Evolutionary conservation across 2,329 filamentous ascomycete genomes (phyloP).

Genomic region (Bipolaris bicolor): DNA sequence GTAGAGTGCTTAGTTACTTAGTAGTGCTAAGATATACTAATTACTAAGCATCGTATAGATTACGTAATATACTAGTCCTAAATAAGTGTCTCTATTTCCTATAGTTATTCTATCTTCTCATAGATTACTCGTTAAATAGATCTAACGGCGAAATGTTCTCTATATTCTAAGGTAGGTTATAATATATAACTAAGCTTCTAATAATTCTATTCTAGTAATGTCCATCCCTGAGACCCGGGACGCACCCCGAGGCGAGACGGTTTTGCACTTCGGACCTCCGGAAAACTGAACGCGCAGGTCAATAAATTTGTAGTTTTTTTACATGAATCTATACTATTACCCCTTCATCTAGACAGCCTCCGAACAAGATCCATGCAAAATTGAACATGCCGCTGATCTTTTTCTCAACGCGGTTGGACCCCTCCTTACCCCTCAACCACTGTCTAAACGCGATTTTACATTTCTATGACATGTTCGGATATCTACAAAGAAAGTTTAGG

Average conservation of each 20-base stretch:
- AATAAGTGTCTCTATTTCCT: too few relatives aligned
- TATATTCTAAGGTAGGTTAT: too few relatives aligned
- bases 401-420: not conserved
- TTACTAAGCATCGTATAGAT: too few relatives aligned
- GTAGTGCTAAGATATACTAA: too few relatives aligned
- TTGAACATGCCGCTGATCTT: not conserved
- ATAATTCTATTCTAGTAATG: too few relatives aligned
- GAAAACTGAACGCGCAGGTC: too few relatives aligned
- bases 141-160: too few relatives aligned
- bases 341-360: not conserved
- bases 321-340: not conserved
- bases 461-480: not conserved
- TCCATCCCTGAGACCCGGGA: slow-evolving; percentile 2
- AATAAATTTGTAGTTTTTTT: not conserved
- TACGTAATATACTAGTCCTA: too few relatives aligned
- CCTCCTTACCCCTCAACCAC: not conserved
- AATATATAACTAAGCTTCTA: too few relatives aligned
- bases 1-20: too few relatives aligned
- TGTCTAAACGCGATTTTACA: not conserved
- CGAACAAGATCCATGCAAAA: not conserved
- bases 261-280: slow-evolving; percentile 1
- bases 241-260: slow-evolving; percentile 4
- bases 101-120: too few relatives aligned
- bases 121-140: too few relatives aligned
- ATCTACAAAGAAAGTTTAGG: not conserved